Evolutionary conservation across 2,329 filamentous ascomycete species (phyloP).

Genomic region (Xylaria polymorpha): DNA sequence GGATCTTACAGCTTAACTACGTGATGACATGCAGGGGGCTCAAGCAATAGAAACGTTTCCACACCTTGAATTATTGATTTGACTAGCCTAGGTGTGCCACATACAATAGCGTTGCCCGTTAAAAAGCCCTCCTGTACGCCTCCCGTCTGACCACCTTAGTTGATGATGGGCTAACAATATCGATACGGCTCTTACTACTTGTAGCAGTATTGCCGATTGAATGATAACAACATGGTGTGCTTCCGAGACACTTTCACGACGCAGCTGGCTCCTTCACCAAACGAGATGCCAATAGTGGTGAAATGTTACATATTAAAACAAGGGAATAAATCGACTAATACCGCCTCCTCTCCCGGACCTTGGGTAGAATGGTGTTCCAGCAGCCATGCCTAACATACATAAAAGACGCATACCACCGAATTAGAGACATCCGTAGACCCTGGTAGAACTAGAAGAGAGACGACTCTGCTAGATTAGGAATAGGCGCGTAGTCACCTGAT

Average conservation of each 20-base stretch:
- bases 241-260: constrained; percentile 4
- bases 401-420: constrained; percentile 10
- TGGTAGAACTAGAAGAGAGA: not conserved
- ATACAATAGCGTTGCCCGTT: constrained; percentile 5
- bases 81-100: not conserved
- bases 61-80: not conserved
- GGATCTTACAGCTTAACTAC: not conserved
- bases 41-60: not conserved
- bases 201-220: not conserved
- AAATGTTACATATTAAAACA: constrained; percentile 4
- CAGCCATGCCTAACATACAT: constrained; percentile 23
- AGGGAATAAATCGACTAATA: constrained; percentile 27
- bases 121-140: not conserved
- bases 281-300: not conserved
- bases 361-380: constrained; percentile 12
- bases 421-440: constrained; percentile 3
- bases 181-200: not conserved
- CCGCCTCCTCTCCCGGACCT: constrained; percentile 15
- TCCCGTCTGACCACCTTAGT: constrained; percentile 8
- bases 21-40: constrained; percentile 3
- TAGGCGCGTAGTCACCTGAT: constrained; percentile 20
- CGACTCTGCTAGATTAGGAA: not conserved
- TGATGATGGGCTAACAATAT: not conserved
- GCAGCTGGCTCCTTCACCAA: not conserved
- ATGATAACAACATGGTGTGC: not conserved